Percentiles rank a stretch among this genome's conserved stretches.
Evolutionary conservation across 2,329 filamentous ascomycete genomes (phyloP).

Genomic region (Passalora sequoiae): DNA sequence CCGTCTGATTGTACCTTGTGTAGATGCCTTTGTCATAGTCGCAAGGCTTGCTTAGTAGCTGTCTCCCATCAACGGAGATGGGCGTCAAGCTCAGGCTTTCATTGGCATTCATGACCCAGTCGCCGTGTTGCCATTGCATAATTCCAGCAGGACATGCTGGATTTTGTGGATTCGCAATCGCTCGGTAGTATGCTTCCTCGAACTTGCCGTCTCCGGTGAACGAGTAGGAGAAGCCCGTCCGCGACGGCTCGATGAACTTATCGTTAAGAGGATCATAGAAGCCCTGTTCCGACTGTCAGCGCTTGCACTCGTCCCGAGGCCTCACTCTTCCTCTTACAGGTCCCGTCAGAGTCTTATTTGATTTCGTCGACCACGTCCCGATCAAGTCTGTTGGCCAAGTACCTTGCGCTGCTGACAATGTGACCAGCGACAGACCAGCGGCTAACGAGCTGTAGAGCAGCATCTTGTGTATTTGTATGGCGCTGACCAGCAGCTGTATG

Average conservation of each 20-base stretch:
- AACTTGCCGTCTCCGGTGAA: conserved; percentile 64
- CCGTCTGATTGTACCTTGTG: conserved; percentile 62
- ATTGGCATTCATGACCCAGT: conserved; percentile 51
- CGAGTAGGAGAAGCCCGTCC: conserved; percentile 68
- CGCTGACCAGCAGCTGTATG: conserved; percentile 5
- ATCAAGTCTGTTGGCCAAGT: conserved; percentile 43
- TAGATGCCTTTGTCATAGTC: conserved; percentile 51
- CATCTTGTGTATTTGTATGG: conserved; percentile 20
- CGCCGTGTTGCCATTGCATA: conserved; percentile 70
- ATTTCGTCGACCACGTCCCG: conserved; percentile 71
- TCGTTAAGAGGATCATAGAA: conserved; percentile 67
- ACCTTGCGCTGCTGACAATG: conserved; percentile 20
- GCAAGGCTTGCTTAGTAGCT: conserved; percentile 63
- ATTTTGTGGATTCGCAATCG: conserved; percentile 55
- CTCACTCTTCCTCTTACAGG: conserved; percentile 46
- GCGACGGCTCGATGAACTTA: conserved; percentile 58
- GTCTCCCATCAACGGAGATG: conserved; percentile 61
- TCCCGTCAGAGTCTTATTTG: conserved; percentile 62
- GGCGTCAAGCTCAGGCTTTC: conserved; percentile 57
- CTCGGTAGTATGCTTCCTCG: conserved; percentile 66
- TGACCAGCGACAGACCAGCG: conserved; percentile 21
- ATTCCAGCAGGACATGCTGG: conserved; percentile 60
- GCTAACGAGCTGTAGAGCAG: conserved; percentile 30
- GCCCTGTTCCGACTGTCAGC: conserved; percentile 41
- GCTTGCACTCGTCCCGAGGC: neutral